Conservation (phyloP, 345 rosid genomes). For the Salix arbutifolia region DNA sequence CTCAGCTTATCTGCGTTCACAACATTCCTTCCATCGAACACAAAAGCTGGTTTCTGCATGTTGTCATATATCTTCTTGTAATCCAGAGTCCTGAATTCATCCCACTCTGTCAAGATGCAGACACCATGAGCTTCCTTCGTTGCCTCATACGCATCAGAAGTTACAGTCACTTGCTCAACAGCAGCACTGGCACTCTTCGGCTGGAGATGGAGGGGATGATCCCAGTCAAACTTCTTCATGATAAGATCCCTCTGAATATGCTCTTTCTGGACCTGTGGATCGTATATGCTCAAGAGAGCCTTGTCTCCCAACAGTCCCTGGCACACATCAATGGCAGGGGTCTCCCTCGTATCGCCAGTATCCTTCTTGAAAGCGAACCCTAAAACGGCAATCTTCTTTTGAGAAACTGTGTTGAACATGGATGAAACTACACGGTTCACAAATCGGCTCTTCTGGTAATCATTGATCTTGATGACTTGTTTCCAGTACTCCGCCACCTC, state of each 20-base stretch:
- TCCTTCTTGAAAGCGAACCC: constrained; percentile 93
- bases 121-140: constrained; percentile 77
- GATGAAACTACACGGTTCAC: constrained; percentile 84
- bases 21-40: constrained; percentile 81
- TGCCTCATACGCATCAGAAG: constrained; percentile 78
- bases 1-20: constrained; percentile 56
- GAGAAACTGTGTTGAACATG: constrained; percentile 83
- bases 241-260: constrained; percentile 88
- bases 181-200: constrained; percentile 73
- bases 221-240: constrained; percentile 94
- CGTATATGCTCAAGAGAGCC: constrained; percentile 78
- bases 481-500: constrained; percentile 96
- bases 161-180: constrained; percentile 69
- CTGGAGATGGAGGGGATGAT: constrained; percentile 89
- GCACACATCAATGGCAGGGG: constrained; percentile 92
- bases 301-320: constrained; percentile 87
- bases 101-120: constrained; percentile 95
- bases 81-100: constrained; percentile 80
- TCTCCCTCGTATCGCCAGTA: constrained; percentile 88
- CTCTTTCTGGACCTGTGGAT: constrained; percentile 81
- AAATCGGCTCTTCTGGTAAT: constrained; percentile 78
- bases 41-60: constrained; percentile 92
- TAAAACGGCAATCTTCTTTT: constrained; percentile 74
- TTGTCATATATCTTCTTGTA: constrained; percentile 62
- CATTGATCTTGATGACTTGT: constrained; percentile 91